These are phyloP conservation scores for Combretum micranthum DNA, from an alignment of 345 rosid species.

Conservation along the genomic window DNA sequence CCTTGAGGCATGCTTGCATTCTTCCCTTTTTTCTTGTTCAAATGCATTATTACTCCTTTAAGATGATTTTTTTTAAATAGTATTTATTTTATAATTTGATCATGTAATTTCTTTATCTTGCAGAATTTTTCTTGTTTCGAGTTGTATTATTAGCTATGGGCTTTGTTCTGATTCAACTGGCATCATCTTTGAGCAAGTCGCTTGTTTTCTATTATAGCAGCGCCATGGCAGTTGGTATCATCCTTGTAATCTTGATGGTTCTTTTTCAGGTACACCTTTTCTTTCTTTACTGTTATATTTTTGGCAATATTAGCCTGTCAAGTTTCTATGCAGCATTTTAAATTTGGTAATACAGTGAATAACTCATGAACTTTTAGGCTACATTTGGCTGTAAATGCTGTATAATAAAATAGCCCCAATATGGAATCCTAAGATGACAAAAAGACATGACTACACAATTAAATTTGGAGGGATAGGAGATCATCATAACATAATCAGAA, in stretches of 20 bases:
- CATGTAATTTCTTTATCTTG: conserved; percentile 10
- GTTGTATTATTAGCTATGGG: conserved; percentile 56
- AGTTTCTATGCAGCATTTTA: too few species aligned
- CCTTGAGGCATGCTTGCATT: conserved; percentile 3
- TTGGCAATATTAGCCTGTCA: background rate
- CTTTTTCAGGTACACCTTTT: conserved; percentile 67
- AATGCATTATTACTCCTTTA: conserved; percentile 6
- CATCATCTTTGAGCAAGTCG: conserved; percentile 68
- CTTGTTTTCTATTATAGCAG: conserved; percentile 79
- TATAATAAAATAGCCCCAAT: too few species aligned
- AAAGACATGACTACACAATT: too few species aligned
- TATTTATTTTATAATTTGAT: too few species aligned
- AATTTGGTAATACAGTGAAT: too few species aligned
- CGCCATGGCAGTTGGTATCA: conserved; percentile 82
- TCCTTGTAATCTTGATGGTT: conserved; percentile 77
- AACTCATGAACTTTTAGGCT: too few species aligned
- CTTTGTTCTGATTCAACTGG: conserved; percentile 47
- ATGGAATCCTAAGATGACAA: too few species aligned
- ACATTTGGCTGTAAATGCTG: too few species aligned
- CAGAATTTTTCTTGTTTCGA: conserved; percentile 64
- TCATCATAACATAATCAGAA: too few species aligned
- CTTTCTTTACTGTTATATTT: background rate
- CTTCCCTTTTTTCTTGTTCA: conserved; percentile 1
- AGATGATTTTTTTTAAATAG: background rate
- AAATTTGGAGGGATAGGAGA: too few species aligned